Percentiles rank a stretch among this genome's conserved stretches.
Evolutionary conservation across 108 stramenopile species (phyloP).

Genomic region (Cyclotella sp.): DNA sequence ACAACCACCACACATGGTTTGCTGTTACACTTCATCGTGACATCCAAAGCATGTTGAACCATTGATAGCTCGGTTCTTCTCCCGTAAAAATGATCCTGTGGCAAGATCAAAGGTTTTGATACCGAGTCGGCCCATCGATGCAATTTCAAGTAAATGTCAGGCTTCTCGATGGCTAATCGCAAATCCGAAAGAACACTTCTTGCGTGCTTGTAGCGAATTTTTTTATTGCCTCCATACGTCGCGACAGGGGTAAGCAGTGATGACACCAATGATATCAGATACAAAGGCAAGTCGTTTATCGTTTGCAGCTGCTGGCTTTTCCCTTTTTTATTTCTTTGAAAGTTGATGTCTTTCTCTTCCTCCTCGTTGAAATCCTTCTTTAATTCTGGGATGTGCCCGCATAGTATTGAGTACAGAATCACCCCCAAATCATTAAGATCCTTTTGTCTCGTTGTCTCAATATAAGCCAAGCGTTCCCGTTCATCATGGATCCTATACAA

Average conservation of each 20-base stretch:
- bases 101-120: background rate
- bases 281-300: slow-evolving; percentile 13
- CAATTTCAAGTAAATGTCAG: background rate
- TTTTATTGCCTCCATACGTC: background rate
- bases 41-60: slow-evolving; percentile 20
- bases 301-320: background rate
- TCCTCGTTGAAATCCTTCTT: background rate
- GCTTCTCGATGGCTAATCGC: slow-evolving; percentile 3
- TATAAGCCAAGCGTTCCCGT: background rate
- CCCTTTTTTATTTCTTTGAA: slow-evolving; percentile 11
- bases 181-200: slow-evolving; percentile 19
- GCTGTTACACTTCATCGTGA: slow-evolving; percentile 2
- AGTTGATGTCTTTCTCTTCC: background rate
- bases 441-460: background rate
- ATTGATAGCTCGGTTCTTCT: slow-evolving; percentile 17
- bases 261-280: slow-evolving; percentile 15
- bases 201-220: background rate
- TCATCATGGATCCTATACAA: background rate
- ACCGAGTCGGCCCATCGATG: slow-evolving; percentile 7
- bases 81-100: slow-evolving; percentile 23
- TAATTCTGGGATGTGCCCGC: background rate
- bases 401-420: background rate
- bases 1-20: slow-evolving; percentile 7
- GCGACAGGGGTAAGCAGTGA: slow-evolving; percentile 11
- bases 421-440: slow-evolving; percentile 19